phyloP scores from a whole-genome alignment of 306 rosid species.

The Citrullus amarus region DNA sequence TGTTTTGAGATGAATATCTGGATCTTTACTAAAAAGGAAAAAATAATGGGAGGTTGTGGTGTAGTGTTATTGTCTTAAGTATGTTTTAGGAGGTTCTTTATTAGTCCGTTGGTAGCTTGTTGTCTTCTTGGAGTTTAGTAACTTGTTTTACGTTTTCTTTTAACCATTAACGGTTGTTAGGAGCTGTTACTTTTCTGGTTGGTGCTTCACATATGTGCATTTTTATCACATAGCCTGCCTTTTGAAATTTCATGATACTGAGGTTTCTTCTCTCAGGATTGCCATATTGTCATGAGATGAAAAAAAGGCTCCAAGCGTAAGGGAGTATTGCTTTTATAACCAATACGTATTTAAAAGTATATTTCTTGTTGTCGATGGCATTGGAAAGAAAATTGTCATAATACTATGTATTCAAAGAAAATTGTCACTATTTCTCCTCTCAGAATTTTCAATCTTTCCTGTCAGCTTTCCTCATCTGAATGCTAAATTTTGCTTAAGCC shows the following conservation, averaged over 20 bases:
- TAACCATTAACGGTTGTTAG: too few species aligned
- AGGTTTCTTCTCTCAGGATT: neutral
- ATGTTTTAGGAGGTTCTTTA: neutral
- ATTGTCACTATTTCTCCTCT: neutral
- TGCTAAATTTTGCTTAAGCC: neutral
- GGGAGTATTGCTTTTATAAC: neutral
- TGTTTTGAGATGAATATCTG: neutral
- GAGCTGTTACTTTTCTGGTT: too few species aligned
- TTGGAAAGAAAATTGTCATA: neutral
- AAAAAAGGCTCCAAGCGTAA: neutral
- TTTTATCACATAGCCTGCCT: neutral
- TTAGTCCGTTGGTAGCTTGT: neutral
- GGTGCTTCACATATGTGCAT: neutral
- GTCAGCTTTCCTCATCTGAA: neutral
- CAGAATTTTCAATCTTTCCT: neutral
- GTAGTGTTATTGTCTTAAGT: neutral
- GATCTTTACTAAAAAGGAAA: neutral
- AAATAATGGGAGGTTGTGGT: neutral
- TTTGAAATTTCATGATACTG: neutral
- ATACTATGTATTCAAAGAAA: neutral
- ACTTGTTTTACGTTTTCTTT: too few species aligned
- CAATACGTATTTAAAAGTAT: neutral
- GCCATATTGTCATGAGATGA: neutral
- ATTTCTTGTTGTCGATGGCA: neutral
- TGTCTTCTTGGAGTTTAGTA: too few species aligned